phyloP scores from a whole-genome alignment of 305 asterid species.

The Andrographis paniculata region DNA sequence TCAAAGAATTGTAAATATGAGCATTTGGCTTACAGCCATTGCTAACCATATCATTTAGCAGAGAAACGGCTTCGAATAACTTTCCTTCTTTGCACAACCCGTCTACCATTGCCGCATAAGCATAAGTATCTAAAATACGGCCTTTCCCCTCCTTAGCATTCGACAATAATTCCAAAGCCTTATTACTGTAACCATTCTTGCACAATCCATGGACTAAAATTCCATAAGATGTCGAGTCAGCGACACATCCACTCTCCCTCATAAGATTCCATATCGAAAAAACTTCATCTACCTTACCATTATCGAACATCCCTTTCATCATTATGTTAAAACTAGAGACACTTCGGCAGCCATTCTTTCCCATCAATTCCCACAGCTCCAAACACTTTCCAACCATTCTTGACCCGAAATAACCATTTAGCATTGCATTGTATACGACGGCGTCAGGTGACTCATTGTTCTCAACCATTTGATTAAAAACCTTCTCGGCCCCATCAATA shows the following conservation, averaged over 20 bases:
- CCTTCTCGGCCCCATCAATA: slow-evolving; percentile 59
- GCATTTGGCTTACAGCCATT: slow-evolving; percentile 53
- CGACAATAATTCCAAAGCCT: slow-evolving; percentile 46
- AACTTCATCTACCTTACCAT: slow-evolving; percentile 44
- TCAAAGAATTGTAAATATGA: slow-evolving; percentile 64
- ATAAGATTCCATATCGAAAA: slow-evolving; percentile 49
- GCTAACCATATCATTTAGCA: slow-evolving; percentile 43
- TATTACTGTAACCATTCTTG: slow-evolving; percentile 50
- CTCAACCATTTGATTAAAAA: slow-evolving; percentile 49
- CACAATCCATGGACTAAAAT: slow-evolving; percentile 69
- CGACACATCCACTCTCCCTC: slow-evolving; percentile 41
- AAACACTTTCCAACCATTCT: slow-evolving; percentile 37
- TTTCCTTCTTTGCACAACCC: slow-evolving; percentile 62
- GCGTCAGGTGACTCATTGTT: slow-evolving; percentile 48
- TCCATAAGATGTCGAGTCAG: slow-evolving; percentile 56
- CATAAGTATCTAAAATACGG: slow-evolving; percentile 41
- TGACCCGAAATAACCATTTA: slow-evolving; percentile 53
- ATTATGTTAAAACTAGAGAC: slow-evolving; percentile 73
- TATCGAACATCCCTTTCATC: slow-evolving; percentile 56
- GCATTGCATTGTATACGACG: slow-evolving; percentile 60
- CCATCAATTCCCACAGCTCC: slow-evolving; percentile 81
- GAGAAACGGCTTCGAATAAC: slow-evolving; percentile 54
- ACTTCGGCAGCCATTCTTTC: slow-evolving; percentile 44
- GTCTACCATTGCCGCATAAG: slow-evolving; percentile 63
- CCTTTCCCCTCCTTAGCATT: slow-evolving; percentile 41